Conservation (phyloP, 2,329 filamentous ascomycete species). For the Sarocladiaceae sp. region DNA sequence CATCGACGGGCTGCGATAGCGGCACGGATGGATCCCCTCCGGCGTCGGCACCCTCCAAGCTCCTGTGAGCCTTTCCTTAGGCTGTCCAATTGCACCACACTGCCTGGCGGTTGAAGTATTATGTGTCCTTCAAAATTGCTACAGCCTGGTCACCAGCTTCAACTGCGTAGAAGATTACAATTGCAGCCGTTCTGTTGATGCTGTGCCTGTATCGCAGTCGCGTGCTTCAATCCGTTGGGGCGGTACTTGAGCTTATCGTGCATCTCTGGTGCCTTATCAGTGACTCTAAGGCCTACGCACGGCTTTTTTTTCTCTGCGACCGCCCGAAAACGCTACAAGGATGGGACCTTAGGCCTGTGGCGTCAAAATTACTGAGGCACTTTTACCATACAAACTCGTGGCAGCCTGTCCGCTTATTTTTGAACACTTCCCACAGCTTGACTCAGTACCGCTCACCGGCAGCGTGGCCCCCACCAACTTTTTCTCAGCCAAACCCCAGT, state of each 20-base stretch:
- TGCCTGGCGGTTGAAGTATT: no score
- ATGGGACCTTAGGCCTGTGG: neutral
- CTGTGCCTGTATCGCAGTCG: no score
- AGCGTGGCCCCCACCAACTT: slow-evolving; percentile 3
- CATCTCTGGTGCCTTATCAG: neutral
- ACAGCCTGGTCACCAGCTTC: no score
- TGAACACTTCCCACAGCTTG: neutral
- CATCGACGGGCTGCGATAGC: slow-evolving; percentile 4
- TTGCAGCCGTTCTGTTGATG: no score
- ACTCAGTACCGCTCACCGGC: slow-evolving; percentile 6
- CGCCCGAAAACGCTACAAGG: neutral
- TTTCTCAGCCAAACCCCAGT: slow-evolving; percentile 3
- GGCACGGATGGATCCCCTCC: slow-evolving; percentile 4
- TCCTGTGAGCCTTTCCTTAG: no score
- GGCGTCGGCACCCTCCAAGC: slow-evolving; percentile 1
- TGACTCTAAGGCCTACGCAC: neutral
- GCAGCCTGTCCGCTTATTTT: neutral
- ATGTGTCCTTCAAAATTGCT: no score
- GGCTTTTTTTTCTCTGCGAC: slow-evolving; percentile 3
- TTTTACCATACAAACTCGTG: neutral
- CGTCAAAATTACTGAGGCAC: neutral
- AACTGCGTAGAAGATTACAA: no score
- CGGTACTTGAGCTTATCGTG: neutral
- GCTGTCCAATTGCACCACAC: no score
- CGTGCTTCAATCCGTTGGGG: slow-evolving; percentile 6